Evolutionary conservation across 1,284 basidiomycete species (phyloP).

Genomic region (Trametes pubescens): DNA sequence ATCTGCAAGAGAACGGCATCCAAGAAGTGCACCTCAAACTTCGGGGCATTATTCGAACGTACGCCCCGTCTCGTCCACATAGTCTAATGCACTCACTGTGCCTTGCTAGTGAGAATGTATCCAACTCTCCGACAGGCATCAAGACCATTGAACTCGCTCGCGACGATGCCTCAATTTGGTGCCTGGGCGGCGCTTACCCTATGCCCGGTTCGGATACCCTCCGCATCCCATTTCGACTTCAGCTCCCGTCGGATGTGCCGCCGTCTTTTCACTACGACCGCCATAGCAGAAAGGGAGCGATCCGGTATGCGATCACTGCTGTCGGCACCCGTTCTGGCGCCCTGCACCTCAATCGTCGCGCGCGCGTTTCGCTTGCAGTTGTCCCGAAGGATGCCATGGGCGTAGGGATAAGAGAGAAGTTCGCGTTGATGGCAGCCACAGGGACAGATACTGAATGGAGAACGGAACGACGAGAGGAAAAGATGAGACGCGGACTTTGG

Average conservation of each 20-base stretch:
- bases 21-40: slow-evolving; percentile 18
- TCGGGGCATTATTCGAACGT: slow-evolving; percentile 10
- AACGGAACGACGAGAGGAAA: slow-evolving; percentile 15
- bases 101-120: not conserved
- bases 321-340: slow-evolving; percentile 31
- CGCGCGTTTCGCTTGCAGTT: slow-evolving; percentile 27
- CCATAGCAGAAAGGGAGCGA: not conserved
- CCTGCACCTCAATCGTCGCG: slow-evolving; percentile 30
- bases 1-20: slow-evolving; percentile 17
- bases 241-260: slow-evolving; percentile 30
- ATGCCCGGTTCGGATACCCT: slow-evolving; percentile 32
- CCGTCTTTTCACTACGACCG: slow-evolving; percentile 34
- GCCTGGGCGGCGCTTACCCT: not conserved
- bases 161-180: not conserved
- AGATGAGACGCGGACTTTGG: slow-evolving; percentile 35
- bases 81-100: no score
- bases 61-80: no score
- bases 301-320: slow-evolving; percentile 32
- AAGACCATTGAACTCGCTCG: not conserved
- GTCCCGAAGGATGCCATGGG: slow-evolving; percentile 30
- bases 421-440: slow-evolving; percentile 26
- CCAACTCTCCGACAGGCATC: not conserved
- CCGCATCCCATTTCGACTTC: slow-evolving; percentile 35
- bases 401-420: slow-evolving; percentile 8
- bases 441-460: slow-evolving; percentile 16